Evolutionary conservation across 1,284 basidiomycete species (phyloP), one percentile per base, ranked within the genome.

Genomic region (Coniferiporia sulphurascens): DNA sequence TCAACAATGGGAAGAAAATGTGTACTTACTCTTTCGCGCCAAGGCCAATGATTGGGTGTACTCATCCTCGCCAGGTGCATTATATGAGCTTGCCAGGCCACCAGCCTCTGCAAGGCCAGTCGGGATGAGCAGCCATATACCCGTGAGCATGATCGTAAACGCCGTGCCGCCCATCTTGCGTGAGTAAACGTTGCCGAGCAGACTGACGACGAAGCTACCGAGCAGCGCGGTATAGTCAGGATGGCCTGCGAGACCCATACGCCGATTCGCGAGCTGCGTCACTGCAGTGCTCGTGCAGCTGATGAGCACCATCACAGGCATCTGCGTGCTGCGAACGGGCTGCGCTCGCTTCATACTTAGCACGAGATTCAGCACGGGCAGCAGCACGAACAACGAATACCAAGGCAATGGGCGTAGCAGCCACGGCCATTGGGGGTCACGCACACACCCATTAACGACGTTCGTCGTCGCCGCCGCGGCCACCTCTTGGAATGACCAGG

Each of bases 131-230:
- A 93, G 92, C 64, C 92, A 72, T 13, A 94, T 90, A 54, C 91
- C 92, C 3, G 90, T 89, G 34, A 92, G 90, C 90, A 93, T 94
- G 4, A 87, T 87, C 4, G 91, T 92, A 72, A 94, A 94, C 22
- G 92, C 91, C 3, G 91, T 93, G 9, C 92, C 92, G n/a, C 87
- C 84, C 81, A 92, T 90, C 67, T 85, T 83, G 58, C 91, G 78
- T 59, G 91, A 93, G 71, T 94, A 94, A 1, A 88, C 72, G 67
- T 94, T 94, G 1, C 92, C 91, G 22, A 94, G 76, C 35, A 93
- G 66, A 36, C 90, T 89, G 46, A 93, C 87, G 7, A 87, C 89
- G 66, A 93, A 93, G 22, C 91, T 90, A 2, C 91, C 91, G 64
- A 93, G 89, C n/a, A 89, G 87, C 45, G 86, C 88, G 19, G 93